Percentiles rank a stretch among this genome's conserved stretches.
Evolutionary conservation across 2,329 filamentous ascomycete species (phyloP).

Genomic region (Cryphonectria nitschkei): DNA sequence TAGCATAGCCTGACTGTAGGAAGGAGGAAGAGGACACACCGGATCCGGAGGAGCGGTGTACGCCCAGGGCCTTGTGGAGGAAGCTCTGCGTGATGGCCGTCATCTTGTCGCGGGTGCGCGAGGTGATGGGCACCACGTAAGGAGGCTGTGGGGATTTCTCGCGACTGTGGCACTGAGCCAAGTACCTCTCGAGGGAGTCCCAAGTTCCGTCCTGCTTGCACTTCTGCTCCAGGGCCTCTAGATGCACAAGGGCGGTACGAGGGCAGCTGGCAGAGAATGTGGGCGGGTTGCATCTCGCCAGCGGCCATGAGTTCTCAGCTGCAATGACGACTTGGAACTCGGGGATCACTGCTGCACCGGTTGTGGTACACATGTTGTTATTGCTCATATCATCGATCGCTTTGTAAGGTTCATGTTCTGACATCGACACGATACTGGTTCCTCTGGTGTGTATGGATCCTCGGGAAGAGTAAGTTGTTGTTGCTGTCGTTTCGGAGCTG

Average conservation of each 20-base stretch:
- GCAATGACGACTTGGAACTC: slow-evolving; percentile 53
- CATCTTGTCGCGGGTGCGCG: slow-evolving; percentile 66
- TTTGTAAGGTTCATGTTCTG: slow-evolving; percentile 43
- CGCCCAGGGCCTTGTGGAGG: slow-evolving; percentile 71
- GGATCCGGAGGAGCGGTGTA: slow-evolving; percentile 54
- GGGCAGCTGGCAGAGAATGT: slow-evolving; percentile 50
- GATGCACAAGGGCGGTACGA: slow-evolving; percentile 54
- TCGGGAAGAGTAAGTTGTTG: slow-evolving; percentile 45
- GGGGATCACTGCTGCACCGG: slow-evolving; percentile 40
- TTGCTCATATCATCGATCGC: slow-evolving; percentile 37
- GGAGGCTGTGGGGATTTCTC: slow-evolving; percentile 37
- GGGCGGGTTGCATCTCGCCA: slow-evolving; percentile 54
- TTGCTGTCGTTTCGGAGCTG: slow-evolving; percentile 46
- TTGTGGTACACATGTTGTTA: slow-evolving; percentile 34
- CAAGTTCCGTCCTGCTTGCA: slow-evolving; percentile 53
- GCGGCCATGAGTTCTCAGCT: slow-evolving; percentile 54
- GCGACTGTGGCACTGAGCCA: slow-evolving; percentile 44
- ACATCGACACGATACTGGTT: slow-evolving; percentile 51
- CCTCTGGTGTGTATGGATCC: slow-evolving; percentile 51
- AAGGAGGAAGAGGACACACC: slow-evolving; percentile 42
- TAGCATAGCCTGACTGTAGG: slow-evolving; percentile 48
- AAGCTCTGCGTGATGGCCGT: slow-evolving; percentile 74
- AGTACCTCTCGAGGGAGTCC: slow-evolving; percentile 47
- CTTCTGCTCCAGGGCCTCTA: slow-evolving; percentile 55
- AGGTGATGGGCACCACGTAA: slow-evolving; percentile 49